A percentile compares a stretch with the other conserved stretches of the same genome.
Conservation (phyloP, 2,329 filamentous ascomycete genomes). For the Fusarium veterinarium region DNA sequence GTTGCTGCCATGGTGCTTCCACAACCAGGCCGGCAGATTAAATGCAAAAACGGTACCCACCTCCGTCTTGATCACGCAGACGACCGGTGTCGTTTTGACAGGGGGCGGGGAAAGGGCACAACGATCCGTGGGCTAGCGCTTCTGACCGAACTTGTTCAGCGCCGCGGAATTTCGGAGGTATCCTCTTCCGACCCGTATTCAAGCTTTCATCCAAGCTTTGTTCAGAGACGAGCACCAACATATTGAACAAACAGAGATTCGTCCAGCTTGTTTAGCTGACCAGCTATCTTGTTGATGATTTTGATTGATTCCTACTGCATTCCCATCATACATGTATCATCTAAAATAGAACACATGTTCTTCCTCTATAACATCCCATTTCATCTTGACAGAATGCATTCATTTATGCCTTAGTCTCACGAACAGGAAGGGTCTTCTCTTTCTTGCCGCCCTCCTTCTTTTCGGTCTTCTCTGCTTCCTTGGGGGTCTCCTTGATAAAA, state of each 20-base stretch:
- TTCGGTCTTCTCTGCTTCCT: conserved; percentile 62
- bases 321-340: conserved; percentile 28
- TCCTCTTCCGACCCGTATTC: background rate
- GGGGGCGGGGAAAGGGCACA: conserved; percentile 28
- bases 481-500: conserved; percentile 86
- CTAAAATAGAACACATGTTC: conserved; percentile 28
- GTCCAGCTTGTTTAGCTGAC: too few relatives aligned
- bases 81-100: conserved; percentile 22
- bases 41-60: conserved; percentile 34
- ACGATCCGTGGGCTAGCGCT: conserved; percentile 19
- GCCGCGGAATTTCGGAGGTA: background rate
- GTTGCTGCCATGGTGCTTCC: conserved; percentile 1
- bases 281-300: conserved; percentile 4
- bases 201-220: background rate
- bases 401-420: conserved; percentile 44
- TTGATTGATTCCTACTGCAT: conserved; percentile 8
- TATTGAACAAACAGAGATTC: background rate
- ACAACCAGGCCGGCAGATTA: conserved; percentile 18
- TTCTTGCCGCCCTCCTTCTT: conserved; percentile 44
- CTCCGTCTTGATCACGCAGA: conserved; percentile 37
- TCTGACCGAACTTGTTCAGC: background rate
- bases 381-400: conserved; percentile 2
- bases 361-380: conserved; percentile 28
- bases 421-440: conserved; percentile 44
- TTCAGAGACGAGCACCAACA: background rate